Percentiles rank a stretch among this genome's conserved stretches.
phyloP scores from a whole-genome alignment of 108 stramenopile genomes.

The Nitzschia inconspicua region DNA sequence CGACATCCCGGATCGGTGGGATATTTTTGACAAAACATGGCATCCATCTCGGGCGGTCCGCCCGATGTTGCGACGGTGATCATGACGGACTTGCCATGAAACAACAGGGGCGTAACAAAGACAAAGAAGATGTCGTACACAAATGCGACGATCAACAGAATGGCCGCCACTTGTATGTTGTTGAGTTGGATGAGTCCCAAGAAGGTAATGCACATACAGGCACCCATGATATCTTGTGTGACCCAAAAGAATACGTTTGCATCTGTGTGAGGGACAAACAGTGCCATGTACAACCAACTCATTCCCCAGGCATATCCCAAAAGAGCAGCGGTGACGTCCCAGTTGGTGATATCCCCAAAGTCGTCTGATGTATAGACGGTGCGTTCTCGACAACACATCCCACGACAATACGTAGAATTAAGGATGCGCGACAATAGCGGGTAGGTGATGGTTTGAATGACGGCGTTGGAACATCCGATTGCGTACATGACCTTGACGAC shows the following conservation, averaged over 20 bases:
- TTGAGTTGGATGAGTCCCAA: conserved; percentile 76
- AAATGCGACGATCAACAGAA: conserved; percentile 54
- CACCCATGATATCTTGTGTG: conserved; percentile 86
- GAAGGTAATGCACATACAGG: conserved; percentile 85
- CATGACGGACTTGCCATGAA: conserved; percentile 80
- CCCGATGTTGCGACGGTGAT: conserved; percentile 76
- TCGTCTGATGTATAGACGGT: conserved; percentile 24
- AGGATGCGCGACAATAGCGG: conserved; percentile 34
- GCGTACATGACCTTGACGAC: conserved; percentile 82
- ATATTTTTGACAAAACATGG: conserved; percentile 86
- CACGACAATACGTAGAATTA: neutral
- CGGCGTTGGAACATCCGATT: conserved; percentile 55
- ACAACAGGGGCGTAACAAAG: conserved; percentile 77
- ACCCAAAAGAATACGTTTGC: conserved; percentile 74
- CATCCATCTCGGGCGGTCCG: conserved; percentile 60
- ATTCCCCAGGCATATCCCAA: conserved; percentile 39
- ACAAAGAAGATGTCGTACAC: conserved; percentile 95
- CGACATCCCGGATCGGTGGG: conserved; percentile 63
- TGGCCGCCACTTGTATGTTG: conserved; percentile 73
- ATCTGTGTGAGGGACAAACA: conserved; percentile 46
- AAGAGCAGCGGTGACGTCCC: conserved; percentile 38
- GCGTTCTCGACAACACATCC: conserved; percentile 11
- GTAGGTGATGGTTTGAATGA: conserved; percentile 47
- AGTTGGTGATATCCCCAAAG: conserved; percentile 35
- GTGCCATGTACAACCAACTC: conserved; percentile 49